Base-by-base conservation (phyloP, 176 grass and related monocot species). In the Juncus effusus region DNA sequence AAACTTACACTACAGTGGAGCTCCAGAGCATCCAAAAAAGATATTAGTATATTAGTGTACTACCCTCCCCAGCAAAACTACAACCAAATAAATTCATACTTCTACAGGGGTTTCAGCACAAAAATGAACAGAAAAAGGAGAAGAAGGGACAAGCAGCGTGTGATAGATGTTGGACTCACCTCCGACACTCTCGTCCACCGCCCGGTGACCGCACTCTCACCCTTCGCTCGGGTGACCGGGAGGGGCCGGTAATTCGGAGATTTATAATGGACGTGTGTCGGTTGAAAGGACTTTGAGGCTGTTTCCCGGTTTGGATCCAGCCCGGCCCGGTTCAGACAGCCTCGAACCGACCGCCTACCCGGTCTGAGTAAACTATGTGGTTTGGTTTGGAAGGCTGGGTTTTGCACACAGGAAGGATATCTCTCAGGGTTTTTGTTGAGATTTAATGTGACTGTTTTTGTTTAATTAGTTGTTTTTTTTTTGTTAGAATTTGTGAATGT, bases 311-410 rank as follows among this genome's bases (percentile, higher is more conserved):
- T 47, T 59, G 54, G 54, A 28, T 72, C 7, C 69, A 58, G 7
- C 2, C 54, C 67, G 51, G 67, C 67, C 44, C 67, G 67, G 67
- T 72, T 60, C 54, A 72, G 69, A 72, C 69, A 59, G 69, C 69
- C 39, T 72, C 69, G 69, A 60, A 58, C 38, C 28, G 5, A 59
- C 69, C 69, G 69, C 54, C 37, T 5, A 28, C 19, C 19, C 19
- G 19, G 19, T 0, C 1, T 28, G 19, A 28, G 19, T 28, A 28
- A 28, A 28, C 19, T 28, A 28, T 28, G 19, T 28, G 19, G 19
- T 28, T 28, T 28, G 19, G 19, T 28, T 28, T 28, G 19, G 19
- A 1, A 28, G 19, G 19, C 19, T 28, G 19, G 19, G 19, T 28
- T 11, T 2, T 70, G 12, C 39, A 55, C 41, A 54, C 45, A 53